phyloP scores from a whole-genome alignment of 2,329 filamentous ascomycete genomes.

The Fusarium dlaminii region DNA sequence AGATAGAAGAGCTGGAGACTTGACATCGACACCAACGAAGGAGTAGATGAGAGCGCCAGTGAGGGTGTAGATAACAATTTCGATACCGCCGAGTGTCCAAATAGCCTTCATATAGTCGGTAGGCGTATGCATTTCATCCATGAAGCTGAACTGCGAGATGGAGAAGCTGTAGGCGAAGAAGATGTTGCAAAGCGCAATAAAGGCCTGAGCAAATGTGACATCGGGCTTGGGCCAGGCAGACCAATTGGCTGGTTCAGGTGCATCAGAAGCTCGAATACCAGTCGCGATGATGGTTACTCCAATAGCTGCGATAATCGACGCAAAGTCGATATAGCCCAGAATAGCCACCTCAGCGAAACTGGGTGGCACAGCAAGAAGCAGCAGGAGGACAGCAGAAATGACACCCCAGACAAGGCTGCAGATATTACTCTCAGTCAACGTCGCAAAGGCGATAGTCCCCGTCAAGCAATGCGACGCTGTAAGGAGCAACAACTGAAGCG shows the following conservation, averaged over 20 bases:
- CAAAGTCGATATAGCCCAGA: conserved; percentile 41
- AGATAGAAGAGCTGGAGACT: conserved; percentile 71
- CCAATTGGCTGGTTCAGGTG: conserved; percentile 41
- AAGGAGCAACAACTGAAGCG: conserved; percentile 70
- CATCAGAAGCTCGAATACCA: conserved; percentile 51
- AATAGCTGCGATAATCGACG: conserved; percentile 59
- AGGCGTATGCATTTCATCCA: conserved; percentile 58
- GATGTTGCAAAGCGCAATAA: conserved; percentile 71
- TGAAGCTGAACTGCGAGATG: conserved; percentile 56
- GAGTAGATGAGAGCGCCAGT: conserved; percentile 72
- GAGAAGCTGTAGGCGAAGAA: conserved; percentile 70
- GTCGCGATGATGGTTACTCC: conserved; percentile 71
- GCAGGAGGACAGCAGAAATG: conserved; percentile 51
- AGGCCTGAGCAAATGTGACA: conserved; percentile 59
- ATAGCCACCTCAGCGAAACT: conserved; percentile 48
- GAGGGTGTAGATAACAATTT: conserved; percentile 69
- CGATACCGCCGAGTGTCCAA: conserved; percentile 65
- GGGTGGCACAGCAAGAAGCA: conserved; percentile 53
- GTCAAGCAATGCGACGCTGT: conserved; percentile 74
- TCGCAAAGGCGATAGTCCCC: conserved; percentile 71
- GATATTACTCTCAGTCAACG: conserved; percentile 62
- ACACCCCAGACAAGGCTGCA: conserved; percentile 53
- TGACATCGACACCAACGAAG: conserved; percentile 68
- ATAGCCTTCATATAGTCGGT: conserved; percentile 59
- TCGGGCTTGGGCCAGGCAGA: conserved; percentile 51